Evolutionary conservation across 495 filamentous ascomycete genomes (phyloP).

Genomic region (Neurospora pannonica): DNA sequence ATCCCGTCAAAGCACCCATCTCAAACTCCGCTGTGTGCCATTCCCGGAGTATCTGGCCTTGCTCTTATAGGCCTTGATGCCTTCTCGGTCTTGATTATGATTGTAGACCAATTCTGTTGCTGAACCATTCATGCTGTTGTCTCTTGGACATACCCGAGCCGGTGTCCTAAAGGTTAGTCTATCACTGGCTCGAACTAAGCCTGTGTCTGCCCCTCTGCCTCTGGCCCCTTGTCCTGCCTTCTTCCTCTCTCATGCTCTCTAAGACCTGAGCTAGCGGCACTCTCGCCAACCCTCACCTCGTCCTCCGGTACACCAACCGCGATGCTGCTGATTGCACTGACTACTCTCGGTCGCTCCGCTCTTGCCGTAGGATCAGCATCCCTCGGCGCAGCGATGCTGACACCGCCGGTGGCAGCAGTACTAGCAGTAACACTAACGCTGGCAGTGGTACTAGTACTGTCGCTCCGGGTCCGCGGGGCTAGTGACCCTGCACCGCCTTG

Average conservation of each 20-base stretch:
- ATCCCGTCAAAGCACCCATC: neutral
- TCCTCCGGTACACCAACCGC: slow-evolving; percentile 39
- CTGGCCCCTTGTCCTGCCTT: neutral
- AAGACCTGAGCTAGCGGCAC: slow-evolving; percentile 41
- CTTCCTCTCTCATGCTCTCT: neutral
- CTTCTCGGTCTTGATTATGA: neutral
- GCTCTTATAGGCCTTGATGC: neutral
- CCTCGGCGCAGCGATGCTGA: slow-evolving; percentile 21
- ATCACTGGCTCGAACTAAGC: neutral
- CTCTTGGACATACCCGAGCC: neutral
- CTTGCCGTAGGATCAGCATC: slow-evolving; percentile 7
- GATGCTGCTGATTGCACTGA: slow-evolving; percentile 29
- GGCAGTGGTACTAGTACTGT: slow-evolving; percentile 30
- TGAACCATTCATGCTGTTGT: neutral
- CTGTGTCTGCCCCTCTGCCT: neutral
- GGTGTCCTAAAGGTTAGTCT: neutral
- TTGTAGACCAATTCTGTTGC: neutral
- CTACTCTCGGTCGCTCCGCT: slow-evolving; percentile 22
- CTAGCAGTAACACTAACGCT: slow-evolving; percentile 33
- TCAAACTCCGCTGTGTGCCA: neutral
- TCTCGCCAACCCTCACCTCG: slow-evolving; percentile 46
- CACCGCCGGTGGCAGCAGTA: slow-evolving; percentile 16
- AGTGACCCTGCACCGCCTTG: neutral
- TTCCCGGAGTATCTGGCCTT: neutral
- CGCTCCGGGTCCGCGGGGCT: slow-evolving; percentile 17